phyloP scores from a whole-genome alignment of 176 grass and related monocot genomes.

The Juncus effusus region DNA sequence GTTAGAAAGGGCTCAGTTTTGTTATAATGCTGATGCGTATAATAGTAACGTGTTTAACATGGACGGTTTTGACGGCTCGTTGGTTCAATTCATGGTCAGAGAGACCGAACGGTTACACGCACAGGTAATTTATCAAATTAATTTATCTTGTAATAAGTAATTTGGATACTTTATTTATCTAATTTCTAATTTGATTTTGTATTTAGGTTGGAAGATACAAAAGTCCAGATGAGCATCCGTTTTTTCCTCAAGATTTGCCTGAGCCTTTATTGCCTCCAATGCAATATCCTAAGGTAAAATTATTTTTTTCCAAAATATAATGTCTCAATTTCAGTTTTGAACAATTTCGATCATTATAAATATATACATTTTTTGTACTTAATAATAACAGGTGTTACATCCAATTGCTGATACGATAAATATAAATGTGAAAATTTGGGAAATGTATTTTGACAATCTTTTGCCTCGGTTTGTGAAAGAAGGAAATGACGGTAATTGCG shows the following conservation, averaged over 20 bases:
- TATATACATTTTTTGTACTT: constrained; percentile 19
- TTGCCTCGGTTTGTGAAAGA: constrained; percentile 71
- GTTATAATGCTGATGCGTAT: constrained; percentile 76
- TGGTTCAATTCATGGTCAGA: constrained; percentile 77
- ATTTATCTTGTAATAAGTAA: too few relatives aligned
- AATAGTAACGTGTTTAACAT: constrained; percentile 50
- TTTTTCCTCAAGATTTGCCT: constrained; percentile 80
- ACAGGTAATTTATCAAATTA: constrained; percentile 34
- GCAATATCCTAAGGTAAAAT: constrained; percentile 67
- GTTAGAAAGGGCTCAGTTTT: constrained; percentile 82
- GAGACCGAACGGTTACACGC: constrained; percentile 88
- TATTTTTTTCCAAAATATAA: constrained; percentile 4
- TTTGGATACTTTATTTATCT: too few relatives aligned
- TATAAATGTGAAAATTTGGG: constrained; percentile 90
- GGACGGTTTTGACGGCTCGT: constrained; percentile 69
- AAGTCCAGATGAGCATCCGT: constrained; percentile 95
- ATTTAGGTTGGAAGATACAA: constrained; percentile 91
- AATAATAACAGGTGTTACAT: constrained; percentile 61
- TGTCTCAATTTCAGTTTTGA: constrained; percentile 17
- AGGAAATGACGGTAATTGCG: constrained; percentile 85
- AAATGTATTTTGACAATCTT: constrained; percentile 81
- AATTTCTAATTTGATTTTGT: neutral
- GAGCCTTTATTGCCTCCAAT: constrained; percentile 74
- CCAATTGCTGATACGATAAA: constrained; percentile 74
- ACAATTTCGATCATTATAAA: neutral